Conservation (phyloP, 2,329 filamentous ascomycete genomes). For the Pezicula neosporulosa region DNA sequence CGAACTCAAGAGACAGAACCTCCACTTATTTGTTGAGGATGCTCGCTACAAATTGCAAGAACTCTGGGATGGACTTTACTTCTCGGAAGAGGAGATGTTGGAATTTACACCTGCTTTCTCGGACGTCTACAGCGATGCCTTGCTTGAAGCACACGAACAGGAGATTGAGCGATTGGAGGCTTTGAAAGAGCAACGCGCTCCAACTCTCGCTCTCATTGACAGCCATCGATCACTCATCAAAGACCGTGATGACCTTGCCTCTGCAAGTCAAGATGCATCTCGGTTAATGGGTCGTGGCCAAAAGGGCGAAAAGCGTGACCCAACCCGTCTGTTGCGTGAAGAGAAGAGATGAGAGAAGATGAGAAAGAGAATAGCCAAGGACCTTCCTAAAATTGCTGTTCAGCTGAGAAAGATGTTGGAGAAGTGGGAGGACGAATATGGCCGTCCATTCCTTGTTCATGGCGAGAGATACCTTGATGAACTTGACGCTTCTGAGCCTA, state of each 20-base stretch:
- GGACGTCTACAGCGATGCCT: slow-evolving; percentile 93
- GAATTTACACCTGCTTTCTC: slow-evolving; percentile 97
- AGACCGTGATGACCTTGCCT: slow-evolving; percentile 82
- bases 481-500: slow-evolving; percentile 62
- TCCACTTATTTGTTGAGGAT: slow-evolving; percentile 95
- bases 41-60: slow-evolving; percentile 86
- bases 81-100: slow-evolving; percentile 97
- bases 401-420: slow-evolving; percentile 83
- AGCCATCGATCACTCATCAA: slow-evolving; percentile 77
- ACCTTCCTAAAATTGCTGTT: slow-evolving; percentile 83
- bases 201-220: slow-evolving; percentile 78
- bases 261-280: slow-evolving; percentile 92
- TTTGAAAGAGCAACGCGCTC: slow-evolving; percentile 81
- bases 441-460: slow-evolving; percentile 87
- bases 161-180: slow-evolving; percentile 81
- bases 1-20: slow-evolving; percentile 90
- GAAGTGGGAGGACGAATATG: slow-evolving; percentile 90
- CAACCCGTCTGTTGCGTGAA: slow-evolving; percentile 86
- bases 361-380: slow-evolving; percentile 94
- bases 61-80: slow-evolving; percentile 91
- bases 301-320: slow-evolving; percentile 92
- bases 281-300: slow-evolving; percentile 86
- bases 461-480: slow-evolving; percentile 88
- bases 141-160: slow-evolving; percentile 90
- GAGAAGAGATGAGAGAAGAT: slow-evolving; percentile 99